These are phyloP conservation scores for Sphagnum magellanicum DNA, from an alignment of 228 moss, liverwort and hornwort genomes.

Conservation along the genomic window DNA sequence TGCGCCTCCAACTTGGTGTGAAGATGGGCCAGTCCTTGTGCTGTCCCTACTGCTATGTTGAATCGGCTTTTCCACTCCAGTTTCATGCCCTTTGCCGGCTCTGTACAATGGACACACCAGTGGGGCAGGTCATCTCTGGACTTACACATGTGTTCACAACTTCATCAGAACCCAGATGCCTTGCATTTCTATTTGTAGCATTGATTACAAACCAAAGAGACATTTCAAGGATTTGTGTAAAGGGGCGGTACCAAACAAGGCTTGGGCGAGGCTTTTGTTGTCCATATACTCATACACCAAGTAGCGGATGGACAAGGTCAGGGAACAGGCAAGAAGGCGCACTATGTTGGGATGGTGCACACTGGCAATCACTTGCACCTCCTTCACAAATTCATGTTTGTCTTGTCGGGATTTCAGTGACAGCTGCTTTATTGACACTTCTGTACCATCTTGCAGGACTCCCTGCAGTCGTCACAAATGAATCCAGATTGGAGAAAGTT, in stretches of 20 bases:
- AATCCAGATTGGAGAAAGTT: too few relatives aligned
- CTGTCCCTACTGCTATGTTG: conserved; percentile 39
- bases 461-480: conserved; percentile 11
- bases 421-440: conserved; percentile 47
- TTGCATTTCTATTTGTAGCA: too few relatives aligned
- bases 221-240: too few relatives aligned
- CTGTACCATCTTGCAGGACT: conserved; percentile 37
- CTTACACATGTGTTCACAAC: too few relatives aligned
- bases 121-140: too few relatives aligned
- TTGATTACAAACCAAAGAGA: too few relatives aligned
- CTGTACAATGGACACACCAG: not conserved
- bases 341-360: conserved; percentile 51
- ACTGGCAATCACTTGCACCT: conserved; percentile 26
- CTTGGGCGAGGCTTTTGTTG: conserved; percentile 35
- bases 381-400: conserved; percentile 38
- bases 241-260: conserved; percentile 30
- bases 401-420: conserved; percentile 32
- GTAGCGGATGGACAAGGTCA: conserved; percentile 27
- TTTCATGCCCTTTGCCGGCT: conserved; percentile 14
- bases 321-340: conserved; percentile 40
- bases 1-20: conserved; percentile 33
- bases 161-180: too few relatives aligned
- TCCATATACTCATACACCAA: conserved; percentile 49
- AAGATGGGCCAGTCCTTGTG: conserved; percentile 28
- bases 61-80: conserved; percentile 44